A percentile compares a stretch with the other conserved stretches of the same genome.
Evolutionary conservation across 2,329 filamentous ascomycete genomes (phyloP).

Genomic region (Coniochaeta prunicola): DNA sequence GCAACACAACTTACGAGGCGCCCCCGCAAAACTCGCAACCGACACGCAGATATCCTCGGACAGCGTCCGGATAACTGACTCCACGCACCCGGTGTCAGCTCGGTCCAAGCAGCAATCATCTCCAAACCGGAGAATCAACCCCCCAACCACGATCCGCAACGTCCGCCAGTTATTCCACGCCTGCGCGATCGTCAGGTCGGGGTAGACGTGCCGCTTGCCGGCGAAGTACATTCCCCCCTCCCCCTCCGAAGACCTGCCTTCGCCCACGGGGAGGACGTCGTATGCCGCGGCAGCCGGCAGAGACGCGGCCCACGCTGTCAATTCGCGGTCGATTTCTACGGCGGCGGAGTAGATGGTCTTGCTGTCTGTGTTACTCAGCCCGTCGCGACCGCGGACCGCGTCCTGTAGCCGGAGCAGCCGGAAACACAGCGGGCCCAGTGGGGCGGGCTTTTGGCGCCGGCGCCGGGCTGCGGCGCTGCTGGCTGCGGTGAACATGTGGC

Average conservation of each 20-base stretch:
- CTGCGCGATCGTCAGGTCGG: slow-evolving; percentile 9
- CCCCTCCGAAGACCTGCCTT: no score
- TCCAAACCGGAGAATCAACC: slow-evolving; percentile 10
- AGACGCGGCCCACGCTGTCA: not conserved
- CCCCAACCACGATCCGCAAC: slow-evolving; percentile 9
- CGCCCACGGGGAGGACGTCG: no score
- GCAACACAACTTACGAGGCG: slow-evolving; percentile 3
- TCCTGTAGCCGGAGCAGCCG: slow-evolving; percentile 13
- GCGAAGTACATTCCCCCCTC: slow-evolving; percentile 5
- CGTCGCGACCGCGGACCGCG: slow-evolving; percentile 10
- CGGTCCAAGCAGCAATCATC: not conserved
- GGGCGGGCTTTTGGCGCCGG: not conserved
- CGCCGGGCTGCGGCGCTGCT: not conserved
- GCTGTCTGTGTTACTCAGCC: slow-evolving; percentile 7
- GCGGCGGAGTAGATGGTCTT: slow-evolving; percentile 6
- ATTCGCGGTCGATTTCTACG: slow-evolving; percentile 7
- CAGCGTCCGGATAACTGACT: slow-evolving; percentile 6
- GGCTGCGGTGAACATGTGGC: slow-evolving; percentile 2
- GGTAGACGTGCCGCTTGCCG: slow-evolving; percentile 10
- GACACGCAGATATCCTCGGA: slow-evolving; percentile 12
- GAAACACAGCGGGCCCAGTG: slow-evolving; percentile 8
- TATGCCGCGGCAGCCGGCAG: no score
- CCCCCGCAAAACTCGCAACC: slow-evolving; percentile 3
- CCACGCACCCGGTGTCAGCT: no score
- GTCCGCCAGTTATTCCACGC: slow-evolving; percentile 16